Evolutionary conservation across 768 basidiomycete species (phyloP).

Genomic region (Russula emetica): DNA sequence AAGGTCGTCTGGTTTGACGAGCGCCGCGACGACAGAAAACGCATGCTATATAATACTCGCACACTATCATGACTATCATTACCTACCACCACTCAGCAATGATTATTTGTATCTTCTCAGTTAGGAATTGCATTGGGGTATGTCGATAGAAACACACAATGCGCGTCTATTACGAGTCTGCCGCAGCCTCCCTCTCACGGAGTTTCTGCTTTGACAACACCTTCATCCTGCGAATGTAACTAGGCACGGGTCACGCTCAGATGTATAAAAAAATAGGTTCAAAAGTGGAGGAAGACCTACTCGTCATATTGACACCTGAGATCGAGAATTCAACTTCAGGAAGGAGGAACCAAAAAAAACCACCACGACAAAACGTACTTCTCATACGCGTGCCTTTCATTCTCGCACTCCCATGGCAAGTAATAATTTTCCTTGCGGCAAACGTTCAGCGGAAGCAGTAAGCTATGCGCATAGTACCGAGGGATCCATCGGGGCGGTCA

Average conservation of each 20-base stretch:
- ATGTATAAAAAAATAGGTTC: background rate
- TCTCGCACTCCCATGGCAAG: slow-evolving; percentile 90
- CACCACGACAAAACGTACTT: slow-evolving; percentile 48
- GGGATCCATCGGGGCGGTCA: background rate
- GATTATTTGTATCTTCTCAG: background rate
- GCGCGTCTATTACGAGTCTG: slow-evolving; percentile 30
- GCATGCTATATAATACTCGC: background rate
- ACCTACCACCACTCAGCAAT: slow-evolving; percentile 20
- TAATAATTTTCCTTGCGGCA: slow-evolving; percentile 77
- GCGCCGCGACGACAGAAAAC: background rate
- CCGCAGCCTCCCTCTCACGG: slow-evolving; percentile 39
- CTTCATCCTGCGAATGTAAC: slow-evolving; percentile 88
- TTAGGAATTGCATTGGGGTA: slow-evolving; percentile 4
- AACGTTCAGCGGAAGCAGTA: slow-evolving; percentile 81
- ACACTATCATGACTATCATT: background rate
- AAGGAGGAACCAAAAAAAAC: background rate
- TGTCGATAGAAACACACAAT: background rate
- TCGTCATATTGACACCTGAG: slow-evolving; percentile 91
- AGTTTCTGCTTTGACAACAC: slow-evolving; percentile 68
- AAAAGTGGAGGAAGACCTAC: slow-evolving; percentile 39
- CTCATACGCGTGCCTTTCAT: slow-evolving; percentile 82
- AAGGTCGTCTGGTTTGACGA: slow-evolving; percentile 34
- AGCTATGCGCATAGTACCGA: slow-evolving; percentile 40
- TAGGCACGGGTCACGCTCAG: slow-evolving; percentile 33
- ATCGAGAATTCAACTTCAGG: background rate